Conservation (phyloP, 2,329 filamentous ascomycete genomes). For the Aureobasidium mangrovei region DNA sequence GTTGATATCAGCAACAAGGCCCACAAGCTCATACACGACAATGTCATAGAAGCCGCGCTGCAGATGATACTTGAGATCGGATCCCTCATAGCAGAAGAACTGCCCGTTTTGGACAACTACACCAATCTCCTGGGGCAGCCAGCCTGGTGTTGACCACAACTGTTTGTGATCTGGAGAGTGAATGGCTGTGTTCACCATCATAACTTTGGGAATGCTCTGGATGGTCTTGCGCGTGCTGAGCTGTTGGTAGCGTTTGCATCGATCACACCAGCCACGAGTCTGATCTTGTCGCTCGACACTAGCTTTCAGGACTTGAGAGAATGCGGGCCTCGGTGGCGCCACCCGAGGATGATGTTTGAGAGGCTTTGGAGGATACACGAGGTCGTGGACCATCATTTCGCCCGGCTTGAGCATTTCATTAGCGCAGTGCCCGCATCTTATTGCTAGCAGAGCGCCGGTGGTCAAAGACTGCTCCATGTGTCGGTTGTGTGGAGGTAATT, state of each 20-base stretch:
- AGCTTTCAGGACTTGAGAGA: conserved; percentile 85
- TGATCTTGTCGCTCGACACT: conserved; percentile 86
- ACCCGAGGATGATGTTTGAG: conserved; percentile 39
- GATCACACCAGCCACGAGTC: conserved; percentile 85
- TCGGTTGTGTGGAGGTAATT: conserved; percentile 52
- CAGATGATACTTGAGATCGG: conserved; percentile 72
- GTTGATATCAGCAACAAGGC: conserved; percentile 83
- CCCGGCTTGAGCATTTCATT: conserved; percentile 77
- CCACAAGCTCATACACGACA: conserved; percentile 82
- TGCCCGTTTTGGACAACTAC: conserved; percentile 85
- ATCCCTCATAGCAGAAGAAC: conserved; percentile 89
- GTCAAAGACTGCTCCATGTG: conserved; percentile 65
- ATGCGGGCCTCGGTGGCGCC: conserved; percentile 43
- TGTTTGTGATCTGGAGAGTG: conserved; percentile 65
- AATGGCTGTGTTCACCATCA: conserved; percentile 76
- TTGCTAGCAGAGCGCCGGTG: conserved; percentile 62
- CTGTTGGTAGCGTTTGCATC: conserved; percentile 83
- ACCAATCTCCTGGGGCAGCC: conserved; percentile 89
- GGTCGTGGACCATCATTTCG: conserved; percentile 73
- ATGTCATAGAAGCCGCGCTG: conserved; percentile 73
- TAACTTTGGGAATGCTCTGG: conserved; percentile 69
- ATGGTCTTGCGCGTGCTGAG: conserved; percentile 79
- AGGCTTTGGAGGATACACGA: conserved; percentile 62
- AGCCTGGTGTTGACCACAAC: conserved; percentile 82
- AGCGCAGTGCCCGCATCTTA: conserved; percentile 76